Percentiles rank a stretch among this genome's conserved stretches.
These are phyloP conservation scores for Calcarisporium arbuscula DNA, from an alignment of 2,329 filamentous ascomycete genomes.

Conservation along the genomic window DNA sequence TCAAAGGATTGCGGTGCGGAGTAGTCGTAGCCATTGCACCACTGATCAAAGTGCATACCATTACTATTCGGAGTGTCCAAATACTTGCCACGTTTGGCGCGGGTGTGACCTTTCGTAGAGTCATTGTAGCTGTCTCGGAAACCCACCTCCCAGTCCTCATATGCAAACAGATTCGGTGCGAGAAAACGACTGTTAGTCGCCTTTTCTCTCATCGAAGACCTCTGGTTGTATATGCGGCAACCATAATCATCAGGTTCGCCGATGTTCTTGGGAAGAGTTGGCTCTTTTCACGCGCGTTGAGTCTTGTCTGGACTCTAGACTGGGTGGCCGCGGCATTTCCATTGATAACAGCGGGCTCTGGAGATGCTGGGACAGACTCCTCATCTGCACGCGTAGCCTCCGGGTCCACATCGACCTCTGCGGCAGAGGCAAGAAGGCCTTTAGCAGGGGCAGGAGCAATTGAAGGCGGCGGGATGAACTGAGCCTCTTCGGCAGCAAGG, in stretches of 20 bases:
- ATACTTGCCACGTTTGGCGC: slow-evolving; percentile 46
- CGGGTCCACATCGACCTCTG: slow-evolving; percentile 27
- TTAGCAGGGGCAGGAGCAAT: slow-evolving; percentile 26
- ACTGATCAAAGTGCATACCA: slow-evolving; percentile 48
- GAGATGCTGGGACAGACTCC: slow-evolving; percentile 28
- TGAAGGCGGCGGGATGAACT: slow-evolving; percentile 16
- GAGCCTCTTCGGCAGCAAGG: slow-evolving; percentile 22
- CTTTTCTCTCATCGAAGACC: slow-evolving; percentile 34
- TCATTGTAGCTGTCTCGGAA: slow-evolving; percentile 54
- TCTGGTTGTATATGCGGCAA: slow-evolving; percentile 36
- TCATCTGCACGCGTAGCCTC: slow-evolving; percentile 27
- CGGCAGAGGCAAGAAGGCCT: slow-evolving; percentile 32
- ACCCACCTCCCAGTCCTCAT: slow-evolving; percentile 49
- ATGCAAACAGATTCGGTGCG: slow-evolving; percentile 39
- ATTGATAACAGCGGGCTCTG: slow-evolving; percentile 24
- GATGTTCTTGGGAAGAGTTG: slow-evolving; percentile 31
- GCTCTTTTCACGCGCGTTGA: slow-evolving; percentile 29
- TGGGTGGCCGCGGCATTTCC: slow-evolving; percentile 17
- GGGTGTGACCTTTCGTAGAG: slow-evolving; percentile 45
- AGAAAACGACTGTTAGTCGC: slow-evolving; percentile 48
- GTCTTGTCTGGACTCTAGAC: slow-evolving; percentile 20
- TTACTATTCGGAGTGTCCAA: slow-evolving; percentile 47
- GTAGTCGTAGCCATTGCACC: slow-evolving; percentile 46
- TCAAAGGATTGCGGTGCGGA: slow-evolving; percentile 46
- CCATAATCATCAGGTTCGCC: slow-evolving; percentile 46